Conservation (phyloP, 805 yeast genomes). For the Candida orba region DNA sequence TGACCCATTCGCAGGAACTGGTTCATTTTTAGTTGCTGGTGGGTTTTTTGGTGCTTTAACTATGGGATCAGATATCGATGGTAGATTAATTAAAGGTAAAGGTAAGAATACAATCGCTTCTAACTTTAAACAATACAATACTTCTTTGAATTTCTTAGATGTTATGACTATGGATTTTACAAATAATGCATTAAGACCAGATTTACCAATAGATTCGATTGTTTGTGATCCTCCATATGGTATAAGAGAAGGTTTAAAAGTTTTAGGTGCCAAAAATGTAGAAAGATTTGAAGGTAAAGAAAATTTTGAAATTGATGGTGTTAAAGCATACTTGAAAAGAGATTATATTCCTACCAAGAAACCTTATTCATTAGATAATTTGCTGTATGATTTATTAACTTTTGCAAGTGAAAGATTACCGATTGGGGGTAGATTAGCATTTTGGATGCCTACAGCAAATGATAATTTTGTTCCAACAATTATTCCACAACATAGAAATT, state of each 20-base stretch:
- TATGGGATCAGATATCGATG: slow-evolving; percentile 88
- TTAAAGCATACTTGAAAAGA: slow-evolving; percentile 63
- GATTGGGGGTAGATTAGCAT: slow-evolving; percentile 72
- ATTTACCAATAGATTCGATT: slow-evolving; percentile 65
- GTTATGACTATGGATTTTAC: slow-evolving; percentile 92
- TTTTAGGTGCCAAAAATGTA: slow-evolving; percentile 75
- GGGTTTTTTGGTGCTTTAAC: slow-evolving; percentile 76
- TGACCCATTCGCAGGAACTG: slow-evolving; percentile 97
- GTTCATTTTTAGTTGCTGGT: slow-evolving; percentile 86
- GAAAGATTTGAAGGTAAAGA: slow-evolving; percentile 69
- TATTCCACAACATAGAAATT: slow-evolving; percentile 70
- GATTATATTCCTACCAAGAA: slow-evolving; percentile 92
- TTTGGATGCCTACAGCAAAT: slow-evolving; percentile 98
- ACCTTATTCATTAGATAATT: slow-evolving; percentile 71
- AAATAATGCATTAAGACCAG: slow-evolving; percentile 67
- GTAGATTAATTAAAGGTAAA: slow-evolving; percentile 69
- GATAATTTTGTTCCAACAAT: slow-evolving; percentile 64
- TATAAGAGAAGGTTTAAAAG: slow-evolving; percentile 90
- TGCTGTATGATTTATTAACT: slow-evolving; percentile 69
- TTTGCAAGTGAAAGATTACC: slow-evolving; percentile 71
- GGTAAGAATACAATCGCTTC: slow-evolving; percentile 45
- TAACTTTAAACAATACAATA: slow-evolving; percentile 72
- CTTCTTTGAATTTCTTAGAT: slow-evolving; percentile 55
- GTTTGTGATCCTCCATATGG: slow-evolving; percentile 98
- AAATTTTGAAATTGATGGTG: slow-evolving; percentile 66